Base-by-base conservation (phyloP, 495 filamentous ascomycete genomes). In the Xylaria nigripes region DNA sequence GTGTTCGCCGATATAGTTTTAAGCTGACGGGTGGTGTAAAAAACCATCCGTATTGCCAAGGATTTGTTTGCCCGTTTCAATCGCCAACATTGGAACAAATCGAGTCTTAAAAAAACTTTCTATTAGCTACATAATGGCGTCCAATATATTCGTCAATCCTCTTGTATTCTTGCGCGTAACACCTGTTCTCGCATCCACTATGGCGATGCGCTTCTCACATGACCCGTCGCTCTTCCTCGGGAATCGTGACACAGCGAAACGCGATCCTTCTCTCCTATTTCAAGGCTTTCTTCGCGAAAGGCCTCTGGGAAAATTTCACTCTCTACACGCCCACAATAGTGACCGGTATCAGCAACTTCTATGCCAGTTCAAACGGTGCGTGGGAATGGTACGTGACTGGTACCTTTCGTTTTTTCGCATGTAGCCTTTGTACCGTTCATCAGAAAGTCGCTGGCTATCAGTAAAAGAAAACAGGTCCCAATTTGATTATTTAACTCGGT, bases 151-250 rank as follows among this genome's bases (percentile, higher is more conserved):
- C 62, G 65, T 73, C 54, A 63, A 73, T 56, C 72, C 71, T 8
- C 47, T 69, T 13, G 62, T 58, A 10, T 61, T 71, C 34, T 62
- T 74, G 24, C 67, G 68, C 19, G 44, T 66, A 6, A 62, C 64
- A 12, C 72, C 72, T 3, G 61, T 75, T 0, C 46, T 73, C 50
- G 67, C 68, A n/a, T 72, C 71, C 45, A 73, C 70, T 0, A 67
- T 58, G 45, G 69, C 68, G 3, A 61, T 75, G 19, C 62, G 58
- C 32, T 67, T 61, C 51, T 66, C 71, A 8, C 51, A 56, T 5
- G 61, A 70, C 50, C 67, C 71, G 51, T 65, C 63, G 45, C 50
- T 69, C 23, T 67, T 68, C 51, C 63, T 66, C 56, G 49, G 42
- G 27, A 55, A 61, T 12, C 62, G 63, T 8, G 45, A 36, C 6